A percentile compares a stretch with the other conserved stretches of the same genome.
phyloP scores from a whole-genome alignment of 2,329 filamentous ascomycete genomes.

The Nectriaceae sp. region DNA sequence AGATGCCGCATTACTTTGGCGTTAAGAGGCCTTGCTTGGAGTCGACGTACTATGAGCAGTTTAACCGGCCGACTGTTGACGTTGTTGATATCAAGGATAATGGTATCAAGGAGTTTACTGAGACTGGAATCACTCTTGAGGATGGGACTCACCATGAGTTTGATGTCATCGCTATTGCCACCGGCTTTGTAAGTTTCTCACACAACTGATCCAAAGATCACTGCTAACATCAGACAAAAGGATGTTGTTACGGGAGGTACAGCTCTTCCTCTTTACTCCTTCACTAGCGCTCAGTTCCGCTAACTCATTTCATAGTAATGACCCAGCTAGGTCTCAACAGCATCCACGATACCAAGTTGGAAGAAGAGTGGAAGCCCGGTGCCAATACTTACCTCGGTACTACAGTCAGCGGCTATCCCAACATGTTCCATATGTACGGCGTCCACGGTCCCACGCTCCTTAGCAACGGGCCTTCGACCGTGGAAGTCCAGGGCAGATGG shows the following conservation, averaged over 20 bases:
- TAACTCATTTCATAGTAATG: constrained; percentile 30
- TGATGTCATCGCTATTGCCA: constrained; percentile 13
- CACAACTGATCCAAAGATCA: constrained; percentile 26
- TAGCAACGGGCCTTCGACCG: constrained; percentile 55
- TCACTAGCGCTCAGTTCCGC: background rate
- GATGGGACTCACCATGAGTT: constrained; percentile 5
- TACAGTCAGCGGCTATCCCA: constrained; percentile 47
- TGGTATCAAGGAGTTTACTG: background rate
- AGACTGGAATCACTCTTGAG: background rate
- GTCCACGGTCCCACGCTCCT: constrained; percentile 58
- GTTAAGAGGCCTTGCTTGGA: constrained; percentile 12
- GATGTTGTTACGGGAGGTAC: constrained; percentile 34
- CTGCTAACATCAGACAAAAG: constrained; percentile 38
- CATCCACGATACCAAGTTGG: constrained; percentile 37
- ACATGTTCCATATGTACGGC: constrained; percentile 57
- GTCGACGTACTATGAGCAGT: constrained; percentile 14
- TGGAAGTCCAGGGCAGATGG: constrained; percentile 60
- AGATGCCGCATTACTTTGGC: constrained; percentile 7
- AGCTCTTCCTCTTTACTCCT: background rate
- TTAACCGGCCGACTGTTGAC: constrained; percentile 13
- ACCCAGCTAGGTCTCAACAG: constrained; percentile 43
- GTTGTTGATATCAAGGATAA: constrained; percentile 10
- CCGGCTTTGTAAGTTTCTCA: constrained; percentile 16
- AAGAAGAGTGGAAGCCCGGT: constrained; percentile 44
- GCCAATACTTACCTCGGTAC: constrained; percentile 48